Evolutionary conservation across 345 rosid genomes (phyloP).

Genomic region (Euphorbia pulcherrima): DNA sequence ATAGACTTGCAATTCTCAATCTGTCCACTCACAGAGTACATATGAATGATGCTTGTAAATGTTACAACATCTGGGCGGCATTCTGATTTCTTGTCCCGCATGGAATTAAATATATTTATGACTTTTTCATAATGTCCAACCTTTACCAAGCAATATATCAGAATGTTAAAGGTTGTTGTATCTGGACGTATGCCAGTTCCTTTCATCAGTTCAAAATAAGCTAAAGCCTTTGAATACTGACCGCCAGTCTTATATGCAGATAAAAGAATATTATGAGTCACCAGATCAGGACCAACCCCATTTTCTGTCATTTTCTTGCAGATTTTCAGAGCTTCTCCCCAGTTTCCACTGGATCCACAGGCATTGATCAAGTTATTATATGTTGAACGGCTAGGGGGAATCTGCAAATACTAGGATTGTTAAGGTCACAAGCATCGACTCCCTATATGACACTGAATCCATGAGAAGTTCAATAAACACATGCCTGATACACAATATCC

Average conservation of each 20-base stretch:
- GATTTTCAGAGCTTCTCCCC: slow-evolving; percentile 86
- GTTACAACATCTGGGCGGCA: slow-evolving; percentile 75
- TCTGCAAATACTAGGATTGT: slow-evolving; percentile 41
- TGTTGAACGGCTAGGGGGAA: slow-evolving; percentile 81
- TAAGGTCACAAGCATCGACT: slow-evolving; percentile 9
- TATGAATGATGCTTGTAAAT: slow-evolving; percentile 67
- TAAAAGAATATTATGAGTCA: slow-evolving; percentile 83
- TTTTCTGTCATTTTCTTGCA: slow-evolving; percentile 92
- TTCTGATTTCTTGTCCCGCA: slow-evolving; percentile 70
- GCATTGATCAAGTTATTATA: slow-evolving; percentile 91
- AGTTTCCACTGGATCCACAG: slow-evolving; percentile 93
- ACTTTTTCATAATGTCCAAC: slow-evolving; percentile 70
- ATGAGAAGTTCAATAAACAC: neutral
- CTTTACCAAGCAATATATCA: slow-evolving; percentile 73
- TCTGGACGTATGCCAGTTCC: slow-evolving; percentile 79
- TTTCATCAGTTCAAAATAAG: slow-evolving; percentile 86
- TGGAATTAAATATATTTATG: slow-evolving; percentile 65
- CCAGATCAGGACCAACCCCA: slow-evolving; percentile 95
- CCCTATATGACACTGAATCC: neutral
- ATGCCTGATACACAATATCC: neutral
- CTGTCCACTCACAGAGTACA: slow-evolving; percentile 73
- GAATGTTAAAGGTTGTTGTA: slow-evolving; percentile 76
- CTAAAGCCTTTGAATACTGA: slow-evolving; percentile 73
- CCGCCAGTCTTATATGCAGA: slow-evolving; percentile 81
- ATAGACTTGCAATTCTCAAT: slow-evolving; percentile 68